phyloP scores from a whole-genome alignment of 768 basidiomycete genomes.

The Lactifluus subvellereus region DNA sequence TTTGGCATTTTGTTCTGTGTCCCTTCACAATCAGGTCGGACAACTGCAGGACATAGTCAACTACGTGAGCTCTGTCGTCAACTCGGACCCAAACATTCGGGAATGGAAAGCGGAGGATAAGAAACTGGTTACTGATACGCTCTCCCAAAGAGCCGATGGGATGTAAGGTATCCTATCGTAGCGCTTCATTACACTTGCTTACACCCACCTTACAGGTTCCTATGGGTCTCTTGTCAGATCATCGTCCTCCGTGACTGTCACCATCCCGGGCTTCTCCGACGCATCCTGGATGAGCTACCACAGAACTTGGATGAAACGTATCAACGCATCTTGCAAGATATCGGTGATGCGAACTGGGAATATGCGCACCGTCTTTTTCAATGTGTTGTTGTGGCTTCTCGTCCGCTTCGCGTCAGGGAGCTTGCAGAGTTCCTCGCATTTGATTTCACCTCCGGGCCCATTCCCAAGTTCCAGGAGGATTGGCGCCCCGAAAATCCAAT shows the following conservation, averaged over 20 bases:
- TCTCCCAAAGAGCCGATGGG: not conserved
- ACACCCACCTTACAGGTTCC: not conserved
- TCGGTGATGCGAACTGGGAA: not conserved
- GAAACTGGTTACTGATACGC: not conserved
- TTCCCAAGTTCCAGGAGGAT: not conserved
- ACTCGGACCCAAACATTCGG: not conserved
- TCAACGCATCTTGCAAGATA: not conserved
- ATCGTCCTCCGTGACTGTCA: not conserved
- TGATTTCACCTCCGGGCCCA: no score
- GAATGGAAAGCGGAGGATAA: not conserved
- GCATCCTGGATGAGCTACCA: not conserved
- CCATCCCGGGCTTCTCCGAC: not conserved
- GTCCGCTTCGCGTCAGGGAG: not conserved
- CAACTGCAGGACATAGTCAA: slow-evolving; percentile 1
- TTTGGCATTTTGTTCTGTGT: not conserved
- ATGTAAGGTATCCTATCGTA: not conserved
- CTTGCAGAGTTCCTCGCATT: not conserved
- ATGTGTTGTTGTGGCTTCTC: not conserved
- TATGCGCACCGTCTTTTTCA: not conserved
- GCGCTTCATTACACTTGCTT: no score
- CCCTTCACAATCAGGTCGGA: slow-evolving; percentile 1
- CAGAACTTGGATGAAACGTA: not conserved
- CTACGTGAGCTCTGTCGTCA: not conserved
- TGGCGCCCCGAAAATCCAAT: not conserved
- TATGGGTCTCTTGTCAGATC: slow-evolving; percentile 8